Evolutionary conservation across 805 yeast genomes (phyloP).

Genomic region (Candida ortonii): DNA sequence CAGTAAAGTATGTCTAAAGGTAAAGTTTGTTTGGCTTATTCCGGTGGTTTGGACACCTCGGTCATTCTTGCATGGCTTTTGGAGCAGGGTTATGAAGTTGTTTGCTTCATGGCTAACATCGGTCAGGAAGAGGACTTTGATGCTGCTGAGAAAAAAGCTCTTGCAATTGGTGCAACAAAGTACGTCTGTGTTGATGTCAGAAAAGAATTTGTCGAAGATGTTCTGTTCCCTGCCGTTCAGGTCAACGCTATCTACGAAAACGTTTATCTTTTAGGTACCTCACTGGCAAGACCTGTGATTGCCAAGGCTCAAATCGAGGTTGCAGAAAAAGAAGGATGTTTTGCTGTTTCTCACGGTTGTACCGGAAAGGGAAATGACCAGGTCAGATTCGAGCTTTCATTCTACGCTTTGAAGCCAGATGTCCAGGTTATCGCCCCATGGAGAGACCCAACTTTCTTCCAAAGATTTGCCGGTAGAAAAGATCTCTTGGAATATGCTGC

Average conservation of each 20-base stretch:
- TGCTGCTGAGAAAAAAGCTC: constrained; percentile 94
- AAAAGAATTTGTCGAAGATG: constrained; percentile 89
- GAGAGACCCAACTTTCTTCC: constrained; percentile 95
- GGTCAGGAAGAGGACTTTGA: constrained; percentile 99
- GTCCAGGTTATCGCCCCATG: constrained; percentile 97
- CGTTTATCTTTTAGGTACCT: constrained; percentile 93
- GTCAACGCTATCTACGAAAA: constrained; percentile 97
- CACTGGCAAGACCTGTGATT: constrained; percentile 97
- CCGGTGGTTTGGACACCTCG: constrained; percentile 98
- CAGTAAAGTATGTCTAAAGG: constrained; percentile 91
- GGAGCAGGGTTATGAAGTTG: constrained; percentile 96
- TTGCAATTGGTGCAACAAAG: constrained; percentile 95
- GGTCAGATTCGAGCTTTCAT: constrained; percentile 94
- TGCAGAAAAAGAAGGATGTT: constrained; percentile 96
- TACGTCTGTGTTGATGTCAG: constrained; percentile 93
- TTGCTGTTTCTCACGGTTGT: constrained; percentile 98
- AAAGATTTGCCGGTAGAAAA: constrained; percentile 97
- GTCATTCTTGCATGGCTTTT: constrained; percentile 97
- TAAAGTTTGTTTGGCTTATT: constrained; percentile 98
- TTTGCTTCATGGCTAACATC: constrained; percentile 96
- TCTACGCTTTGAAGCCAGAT: constrained; percentile 97
- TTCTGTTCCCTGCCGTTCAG: constrained; percentile 95
- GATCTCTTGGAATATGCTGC: constrained; percentile 94
- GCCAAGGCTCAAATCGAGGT: constrained; percentile 97
- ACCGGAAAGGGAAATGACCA: constrained; percentile 99